A percentile compares a stretch with the other conserved stretches of the same genome.
Conservation (phyloP, 352 stramenopile species). For the Globisporangium yorkense region DNA sequence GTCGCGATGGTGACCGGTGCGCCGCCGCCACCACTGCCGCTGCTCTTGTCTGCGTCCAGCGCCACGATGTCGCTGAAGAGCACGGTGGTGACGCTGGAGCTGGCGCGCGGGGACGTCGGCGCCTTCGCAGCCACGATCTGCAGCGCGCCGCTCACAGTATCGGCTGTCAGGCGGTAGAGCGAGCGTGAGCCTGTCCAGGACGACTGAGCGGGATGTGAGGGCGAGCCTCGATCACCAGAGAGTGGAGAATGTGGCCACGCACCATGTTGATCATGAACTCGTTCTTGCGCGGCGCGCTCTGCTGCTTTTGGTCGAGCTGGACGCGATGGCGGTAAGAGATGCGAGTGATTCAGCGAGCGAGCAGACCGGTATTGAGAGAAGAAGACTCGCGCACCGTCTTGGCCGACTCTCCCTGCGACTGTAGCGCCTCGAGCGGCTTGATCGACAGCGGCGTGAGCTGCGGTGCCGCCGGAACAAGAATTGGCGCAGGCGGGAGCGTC, state of each 20-base stretch:
- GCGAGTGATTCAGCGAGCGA: too few species aligned
- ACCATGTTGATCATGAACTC: conserved; percentile 52
- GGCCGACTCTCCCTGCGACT: conserved; percentile 4
- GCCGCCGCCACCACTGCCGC: conserved; percentile 1
- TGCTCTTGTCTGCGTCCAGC: conserved; percentile 24
- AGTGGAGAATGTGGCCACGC: background rate
- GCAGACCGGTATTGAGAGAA: background rate
- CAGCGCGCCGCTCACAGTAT: conserved; percentile 16
- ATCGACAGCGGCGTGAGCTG: conserved; percentile 19
- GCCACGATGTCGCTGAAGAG: conserved; percentile 30
- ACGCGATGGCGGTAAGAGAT: background rate
- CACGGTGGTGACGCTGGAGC: conserved; percentile 7
- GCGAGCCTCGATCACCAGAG: background rate
- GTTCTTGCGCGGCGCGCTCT: conserved; percentile 7
- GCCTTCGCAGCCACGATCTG: conserved; percentile 22
- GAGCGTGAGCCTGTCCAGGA: conserved; percentile 42
- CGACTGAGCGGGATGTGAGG: conserved; percentile 11
- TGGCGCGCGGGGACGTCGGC: conserved; percentile 19
- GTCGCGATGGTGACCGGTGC: conserved; percentile 14
- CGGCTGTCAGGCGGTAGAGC: conserved; percentile 29
- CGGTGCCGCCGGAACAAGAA: background rate
- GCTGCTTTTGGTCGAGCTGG: conserved; percentile 2
- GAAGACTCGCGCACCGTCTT: conserved; percentile 6
- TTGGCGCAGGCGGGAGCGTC: background rate
- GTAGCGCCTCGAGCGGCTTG: conserved; percentile 18